A percentile compares a stretch with the other conserved stretches of the same genome.
These are phyloP conservation scores for Chiua virens DNA, from an alignment of 768 basidiomycete species.

Conservation along the genomic window DNA sequence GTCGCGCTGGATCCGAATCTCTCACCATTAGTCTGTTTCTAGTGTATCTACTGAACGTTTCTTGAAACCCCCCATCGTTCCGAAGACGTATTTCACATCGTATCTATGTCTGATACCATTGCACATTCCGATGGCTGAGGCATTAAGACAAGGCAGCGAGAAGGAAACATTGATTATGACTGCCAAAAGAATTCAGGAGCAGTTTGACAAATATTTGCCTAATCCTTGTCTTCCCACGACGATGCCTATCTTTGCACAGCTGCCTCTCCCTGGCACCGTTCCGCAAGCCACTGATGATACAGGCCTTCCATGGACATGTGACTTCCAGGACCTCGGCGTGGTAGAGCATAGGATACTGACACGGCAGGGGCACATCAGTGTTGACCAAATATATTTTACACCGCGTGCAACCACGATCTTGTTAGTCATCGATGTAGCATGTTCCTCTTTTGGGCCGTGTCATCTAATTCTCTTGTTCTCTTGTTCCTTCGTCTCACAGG, in stretches of 20 bases:
- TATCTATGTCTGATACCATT: no score
- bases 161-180: conserved; percentile 13
- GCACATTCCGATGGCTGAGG: no score
- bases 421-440: background rate
- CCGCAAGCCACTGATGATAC: background rate
- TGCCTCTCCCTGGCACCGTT: background rate
- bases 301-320: conserved; percentile 3
- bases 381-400: conserved; percentile 5
- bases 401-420: conserved; percentile 9
- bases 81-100: conserved; percentile 4
- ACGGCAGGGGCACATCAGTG: conserved; percentile 1
- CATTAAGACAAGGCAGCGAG: conserved; percentile 5
- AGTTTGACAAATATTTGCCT: conserved; percentile 6
- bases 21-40: conserved; percentile 12
- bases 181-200: conserved; percentile 12
- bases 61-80: background rate
- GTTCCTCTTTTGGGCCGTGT: no score
- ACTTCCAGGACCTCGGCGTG: conserved; percentile 13
- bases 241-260: background rate
- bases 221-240: conserved; percentile 17
- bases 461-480: no score
- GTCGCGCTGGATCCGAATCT: conserved; percentile 15
- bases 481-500: no score
- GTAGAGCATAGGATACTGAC: conserved; percentile 10
- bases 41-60: background rate